Percentiles rank a stretch among this genome's conserved stretches.
Evolutionary conservation across 2,329 filamentous ascomycete genomes (phyloP).

Genomic region (Phaeosphaeria sp.): DNA sequence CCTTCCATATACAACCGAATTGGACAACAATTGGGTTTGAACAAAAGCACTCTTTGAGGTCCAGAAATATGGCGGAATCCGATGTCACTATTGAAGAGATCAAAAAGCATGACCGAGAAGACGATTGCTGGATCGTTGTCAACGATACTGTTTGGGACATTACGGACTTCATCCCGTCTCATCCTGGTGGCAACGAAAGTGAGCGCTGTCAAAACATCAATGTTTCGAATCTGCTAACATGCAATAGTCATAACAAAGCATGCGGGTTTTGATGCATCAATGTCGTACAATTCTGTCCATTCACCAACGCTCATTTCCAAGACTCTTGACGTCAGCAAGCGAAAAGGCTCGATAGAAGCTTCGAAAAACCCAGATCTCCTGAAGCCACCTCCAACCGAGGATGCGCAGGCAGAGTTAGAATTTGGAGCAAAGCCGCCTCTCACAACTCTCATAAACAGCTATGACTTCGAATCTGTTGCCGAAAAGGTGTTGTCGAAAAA

Average conservation of each 20-base stretch:
- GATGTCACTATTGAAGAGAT: constrained; percentile 20
- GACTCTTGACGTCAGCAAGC: constrained; percentile 43
- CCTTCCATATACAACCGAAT: constrained; percentile 2
- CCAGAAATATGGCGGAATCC: neutral
- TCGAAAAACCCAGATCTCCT: constrained; percentile 1
- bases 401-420: constrained; percentile 2
- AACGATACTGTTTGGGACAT: constrained; percentile 71
- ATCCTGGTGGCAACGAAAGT: constrained; percentile 60
- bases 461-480: constrained; percentile 55
- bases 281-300: constrained; percentile 60
- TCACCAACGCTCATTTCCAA: constrained; percentile 47
- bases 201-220: neutral
- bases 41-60: neutral
- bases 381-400: constrained; percentile 13
- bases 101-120: constrained; percentile 7
- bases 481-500: constrained; percentile 45
- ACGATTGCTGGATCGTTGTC: constrained; percentile 68
- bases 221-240: neutral
- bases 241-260: constrained; percentile 22
- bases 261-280: constrained; percentile 27
- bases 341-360: constrained; percentile 13
- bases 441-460: constrained; percentile 46
- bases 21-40: neutral
- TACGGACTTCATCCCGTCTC: constrained; percentile 65
- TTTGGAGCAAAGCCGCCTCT: constrained; percentile 45